Evolutionary conservation across 2,329 filamentous ascomycete genomes (phyloP).

Genomic region (Nannizzia gypsea): DNA sequence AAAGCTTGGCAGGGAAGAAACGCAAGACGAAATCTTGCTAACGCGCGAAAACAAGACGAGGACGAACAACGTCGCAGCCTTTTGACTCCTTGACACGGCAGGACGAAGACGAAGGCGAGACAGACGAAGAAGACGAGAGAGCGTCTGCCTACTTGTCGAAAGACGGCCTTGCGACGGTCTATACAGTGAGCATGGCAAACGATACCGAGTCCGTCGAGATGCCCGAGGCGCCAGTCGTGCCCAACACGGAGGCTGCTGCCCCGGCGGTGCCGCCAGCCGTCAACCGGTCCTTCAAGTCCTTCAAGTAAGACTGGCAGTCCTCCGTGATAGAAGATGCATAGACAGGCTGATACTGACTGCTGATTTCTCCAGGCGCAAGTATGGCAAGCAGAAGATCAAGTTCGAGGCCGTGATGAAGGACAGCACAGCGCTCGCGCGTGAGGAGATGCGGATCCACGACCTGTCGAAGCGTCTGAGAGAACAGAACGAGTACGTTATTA

Average conservation of each 20-base stretch:
- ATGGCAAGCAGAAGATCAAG: slow-evolving; percentile 69
- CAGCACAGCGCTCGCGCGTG: slow-evolving; percentile 49
- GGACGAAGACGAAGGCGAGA: not conserved
- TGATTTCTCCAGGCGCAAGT: slow-evolving; percentile 61
- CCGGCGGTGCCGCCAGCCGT: slow-evolving; percentile 24
- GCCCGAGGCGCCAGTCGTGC: slow-evolving; percentile 20
- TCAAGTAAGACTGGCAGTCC: slow-evolving; percentile 45
- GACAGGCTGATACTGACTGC: not conserved
- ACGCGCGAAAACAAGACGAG: not conserved
- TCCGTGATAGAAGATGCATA: not conserved
- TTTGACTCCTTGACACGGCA: not conserved
- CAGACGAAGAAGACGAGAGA: not conserved
- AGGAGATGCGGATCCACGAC: slow-evolving; percentile 69
- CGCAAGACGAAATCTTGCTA: not conserved
- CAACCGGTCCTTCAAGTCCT: slow-evolving; percentile 52
- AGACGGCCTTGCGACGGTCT: not conserved
- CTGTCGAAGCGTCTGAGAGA: slow-evolving; percentile 74
- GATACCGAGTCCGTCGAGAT: slow-evolving; percentile 19
- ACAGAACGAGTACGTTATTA: slow-evolving; percentile 69
- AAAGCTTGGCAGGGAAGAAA: not conserved
- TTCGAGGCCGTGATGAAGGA: slow-evolving; percentile 74
- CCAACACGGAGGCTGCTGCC: slow-evolving; percentile 16
- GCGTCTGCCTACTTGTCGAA: not conserved
- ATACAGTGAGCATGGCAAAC: slow-evolving; percentile 23
- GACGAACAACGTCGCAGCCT: not conserved